Conservation (phyloP, 768 basidiomycete genomes). For the Nevesoporus exiguus region DNA sequence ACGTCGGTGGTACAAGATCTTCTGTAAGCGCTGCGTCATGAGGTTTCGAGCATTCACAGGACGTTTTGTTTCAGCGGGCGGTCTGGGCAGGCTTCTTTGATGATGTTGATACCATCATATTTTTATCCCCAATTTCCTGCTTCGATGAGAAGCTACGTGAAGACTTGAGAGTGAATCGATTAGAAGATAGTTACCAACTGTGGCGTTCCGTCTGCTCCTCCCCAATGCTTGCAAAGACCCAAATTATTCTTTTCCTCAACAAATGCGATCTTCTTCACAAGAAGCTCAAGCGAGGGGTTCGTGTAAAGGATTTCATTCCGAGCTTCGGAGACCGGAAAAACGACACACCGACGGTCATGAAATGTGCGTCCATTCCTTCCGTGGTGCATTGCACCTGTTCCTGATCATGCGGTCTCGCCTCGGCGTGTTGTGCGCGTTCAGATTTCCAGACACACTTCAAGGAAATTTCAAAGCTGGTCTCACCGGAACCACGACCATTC, state of each 20-base stretch:
- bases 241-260: slow-evolving; percentile 55
- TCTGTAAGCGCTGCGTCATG: slow-evolving; percentile 39
- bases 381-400: neutral
- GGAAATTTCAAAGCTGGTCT: slow-evolving; percentile 62
- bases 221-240: slow-evolving; percentile 58
- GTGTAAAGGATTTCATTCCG: slow-evolving; percentile 65
- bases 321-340: slow-evolving; percentile 75
- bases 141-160: slow-evolving; percentile 81
- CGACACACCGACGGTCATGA: slow-evolving; percentile 62
- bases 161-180: slow-evolving; percentile 63
- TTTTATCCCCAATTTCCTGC: slow-evolving; percentile 69
- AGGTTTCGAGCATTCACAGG: neutral
- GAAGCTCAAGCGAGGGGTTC: slow-evolving; percentile 65
- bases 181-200: slow-evolving; percentile 76
- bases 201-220: slow-evolving; percentile 73
- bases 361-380: slow-evolving; percentile 47
- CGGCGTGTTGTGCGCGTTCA: slow-evolving; percentile 25
- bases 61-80: slow-evolving; percentile 45
- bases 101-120: slow-evolving; percentile 81
- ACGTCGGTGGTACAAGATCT: slow-evolving; percentile 76
- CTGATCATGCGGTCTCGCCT: slow-evolving; percentile 8
- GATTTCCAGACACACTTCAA: slow-evolving; percentile 83
- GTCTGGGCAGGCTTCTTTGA: slow-evolving; percentile 85
- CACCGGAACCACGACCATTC: slow-evolving; percentile 64
- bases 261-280: slow-evolving; percentile 72